phyloP scores from a whole-genome alignment of 352 stramenopile genomes.

The Globisporangium emineosum region DNA sequence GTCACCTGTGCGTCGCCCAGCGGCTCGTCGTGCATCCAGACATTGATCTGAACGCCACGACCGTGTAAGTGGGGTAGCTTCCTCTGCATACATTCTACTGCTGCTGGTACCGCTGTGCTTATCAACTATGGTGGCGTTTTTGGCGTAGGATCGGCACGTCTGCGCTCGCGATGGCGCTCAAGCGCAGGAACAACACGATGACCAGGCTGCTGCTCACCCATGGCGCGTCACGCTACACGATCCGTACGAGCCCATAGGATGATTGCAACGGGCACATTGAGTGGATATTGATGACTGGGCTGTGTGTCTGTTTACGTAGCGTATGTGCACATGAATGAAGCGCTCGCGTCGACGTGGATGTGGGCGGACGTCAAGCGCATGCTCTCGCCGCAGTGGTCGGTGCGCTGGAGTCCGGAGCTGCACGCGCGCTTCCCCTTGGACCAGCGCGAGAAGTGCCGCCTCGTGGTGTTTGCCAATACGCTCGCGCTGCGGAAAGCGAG shows the following conservation, averaged over 20 bases:
- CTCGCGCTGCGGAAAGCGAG: constrained; percentile 21
- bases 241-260: constrained; percentile 29
- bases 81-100: background rate
- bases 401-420: constrained; percentile 50
- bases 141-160: constrained; percentile 42
- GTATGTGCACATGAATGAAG: constrained; percentile 18
- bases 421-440: constrained; percentile 46
- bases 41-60: constrained; percentile 57
- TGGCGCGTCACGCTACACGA: constrained; percentile 55
- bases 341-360: constrained; percentile 30
- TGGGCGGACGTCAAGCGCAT: constrained; percentile 36
- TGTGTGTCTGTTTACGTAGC: constrained; percentile 22
- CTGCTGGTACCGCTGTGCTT: background rate
- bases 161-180: constrained; percentile 52
- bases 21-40: constrained; percentile 32
- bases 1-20: constrained; percentile 37
- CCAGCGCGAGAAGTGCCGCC: constrained; percentile 57
- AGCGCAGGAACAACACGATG: constrained; percentile 41
- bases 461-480: constrained; percentile 55
- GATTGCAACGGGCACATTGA: no score
- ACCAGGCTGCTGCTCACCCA: constrained; percentile 35
- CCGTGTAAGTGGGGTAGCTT: constrained; percentile 29
- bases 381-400: constrained; percentile 50
- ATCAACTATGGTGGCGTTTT: background rate
- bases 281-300: background rate